A percentile compares a stretch with the other conserved stretches of the same genome.
phyloP scores from a whole-genome alignment of 805 yeast genomes.

The Candida sanyiensis region DNA sequence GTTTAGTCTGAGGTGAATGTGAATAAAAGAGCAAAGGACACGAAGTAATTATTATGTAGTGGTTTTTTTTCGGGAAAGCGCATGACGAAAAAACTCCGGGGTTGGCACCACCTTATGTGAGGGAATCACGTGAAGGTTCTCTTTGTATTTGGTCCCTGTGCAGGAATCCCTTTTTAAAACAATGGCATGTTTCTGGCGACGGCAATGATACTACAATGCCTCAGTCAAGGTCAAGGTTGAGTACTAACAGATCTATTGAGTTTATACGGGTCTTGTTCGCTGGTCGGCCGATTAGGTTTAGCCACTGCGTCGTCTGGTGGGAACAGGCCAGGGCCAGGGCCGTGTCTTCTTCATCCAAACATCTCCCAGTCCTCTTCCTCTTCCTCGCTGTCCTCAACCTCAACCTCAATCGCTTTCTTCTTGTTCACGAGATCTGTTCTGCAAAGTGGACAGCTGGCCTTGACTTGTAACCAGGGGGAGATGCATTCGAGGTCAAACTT shows the following conservation, averaged over 20 bases:
- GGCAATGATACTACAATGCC: no score
- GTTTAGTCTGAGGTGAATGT: not conserved
- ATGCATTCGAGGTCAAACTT: slow-evolving; percentile 86
- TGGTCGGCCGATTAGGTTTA: no score
- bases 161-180: no score
- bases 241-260: no score
- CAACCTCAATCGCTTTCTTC: slow-evolving; percentile 34
- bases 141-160: no score
- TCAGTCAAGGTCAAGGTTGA: no score
- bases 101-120: slow-evolving; percentile 4
- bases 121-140: no score
- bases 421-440: slow-evolving; percentile 60
- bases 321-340: no score
- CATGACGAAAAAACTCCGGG: slow-evolving; percentile 3
- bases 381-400: slow-evolving; percentile 32
- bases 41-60: no score
- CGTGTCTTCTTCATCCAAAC: slow-evolving; percentile 66
- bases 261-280: no score
- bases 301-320: no score
- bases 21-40: not conserved
- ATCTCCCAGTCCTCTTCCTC: slow-evolving; percentile 73
- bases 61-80: not conserved
- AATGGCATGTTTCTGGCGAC: no score
- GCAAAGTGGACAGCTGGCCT: slow-evolving; percentile 82
- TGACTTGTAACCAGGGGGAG: slow-evolving; percentile 77